A percentile compares a stretch with the other conserved stretches of the same genome.
These are phyloP conservation scores for Stylonectria norvegica DNA, from an alignment of 2,329 filamentous ascomycete species.

Conservation along the genomic window DNA sequence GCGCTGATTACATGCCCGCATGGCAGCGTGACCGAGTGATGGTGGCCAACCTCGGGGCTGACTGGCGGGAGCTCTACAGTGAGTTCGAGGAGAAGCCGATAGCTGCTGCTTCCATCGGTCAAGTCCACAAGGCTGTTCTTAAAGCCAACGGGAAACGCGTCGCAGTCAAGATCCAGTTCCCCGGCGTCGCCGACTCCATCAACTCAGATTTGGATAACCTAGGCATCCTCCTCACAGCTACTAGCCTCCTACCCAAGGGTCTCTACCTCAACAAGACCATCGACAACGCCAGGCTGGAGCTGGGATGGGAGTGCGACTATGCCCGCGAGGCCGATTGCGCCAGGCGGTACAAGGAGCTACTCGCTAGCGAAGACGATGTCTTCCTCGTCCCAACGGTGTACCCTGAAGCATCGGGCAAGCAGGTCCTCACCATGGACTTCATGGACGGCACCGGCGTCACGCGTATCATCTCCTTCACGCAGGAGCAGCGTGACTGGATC, in stretches of 20 bases:
- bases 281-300: slow-evolving; percentile 84
- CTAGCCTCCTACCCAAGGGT: slow-evolving; percentile 82
- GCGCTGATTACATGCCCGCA: slow-evolving; percentile 95
- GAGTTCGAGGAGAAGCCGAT: slow-evolving; percentile 89
- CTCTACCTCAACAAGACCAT: slow-evolving; percentile 97
- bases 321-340: slow-evolving; percentile 80
- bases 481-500: slow-evolving; percentile 91
- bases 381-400: slow-evolving; percentile 81
- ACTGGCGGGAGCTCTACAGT: slow-evolving; percentile 81
- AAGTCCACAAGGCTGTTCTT: slow-evolving; percentile 84
- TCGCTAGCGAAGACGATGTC: slow-evolving; percentile 61
- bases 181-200: slow-evolving; percentile 91
- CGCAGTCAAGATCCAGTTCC: slow-evolving; percentile 96
- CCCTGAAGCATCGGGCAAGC: slow-evolving; percentile 73
- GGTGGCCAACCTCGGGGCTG: slow-evolving; percentile 68
- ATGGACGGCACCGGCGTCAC: slow-evolving; percentile 86
- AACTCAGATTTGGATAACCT: slow-evolving; percentile 95
- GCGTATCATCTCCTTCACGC: slow-evolving; percentile 69
- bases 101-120: slow-evolving; percentile 93
- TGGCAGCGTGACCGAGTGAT: slow-evolving; percentile 89
- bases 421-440: slow-evolving; percentile 90
- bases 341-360: slow-evolving; percentile 69
- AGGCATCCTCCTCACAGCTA: slow-evolving; percentile 84
- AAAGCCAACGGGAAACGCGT: slow-evolving; percentile 72
- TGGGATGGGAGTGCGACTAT: slow-evolving; percentile 98